These are phyloP conservation scores for Collariella sp. DNA, from an alignment of 495 filamentous ascomycete species.

Conservation along the genomic window DNA sequence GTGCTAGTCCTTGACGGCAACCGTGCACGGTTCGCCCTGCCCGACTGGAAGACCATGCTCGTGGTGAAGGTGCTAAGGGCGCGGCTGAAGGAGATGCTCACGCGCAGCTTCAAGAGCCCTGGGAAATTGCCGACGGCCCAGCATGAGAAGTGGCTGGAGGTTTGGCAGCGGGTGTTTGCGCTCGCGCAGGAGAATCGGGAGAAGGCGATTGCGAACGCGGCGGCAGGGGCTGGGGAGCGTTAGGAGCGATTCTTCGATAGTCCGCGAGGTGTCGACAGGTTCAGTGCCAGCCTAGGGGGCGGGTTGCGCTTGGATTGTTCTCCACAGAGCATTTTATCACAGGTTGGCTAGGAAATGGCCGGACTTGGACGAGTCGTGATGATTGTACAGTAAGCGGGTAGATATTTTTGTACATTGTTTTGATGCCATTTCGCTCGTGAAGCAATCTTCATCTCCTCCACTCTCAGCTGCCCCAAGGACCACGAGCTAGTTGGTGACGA, in stretches of 20 bases:
- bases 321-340: too few relatives aligned
- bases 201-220: conserved; percentile 8
- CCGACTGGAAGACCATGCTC: conserved; percentile 87
- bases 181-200: conserved; percentile 25
- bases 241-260: neutral
- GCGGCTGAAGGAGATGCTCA: conserved; percentile 61
- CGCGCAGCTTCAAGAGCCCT: conserved; percentile 59
- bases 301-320: too few relatives aligned
- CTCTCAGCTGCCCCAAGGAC: too few relatives aligned
- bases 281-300: neutral
- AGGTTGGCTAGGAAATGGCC: neutral
- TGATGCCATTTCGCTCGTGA: too few relatives aligned
- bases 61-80: conserved; percentile 68
- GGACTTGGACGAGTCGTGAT: too few relatives aligned
- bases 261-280: neutral
- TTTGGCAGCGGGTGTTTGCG: conserved; percentile 50
- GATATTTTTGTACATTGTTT: too few relatives aligned
- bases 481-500: too few relatives aligned
- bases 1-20: conserved; percentile 79
- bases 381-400: too few relatives aligned
- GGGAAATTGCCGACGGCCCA: conserved; percentile 61
- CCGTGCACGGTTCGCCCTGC: conserved; percentile 72
- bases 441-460: too few relatives aligned
- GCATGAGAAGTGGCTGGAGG: conserved; percentile 63
- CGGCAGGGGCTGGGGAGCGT: neutral